A percentile compares a stretch with the other conserved stretches of the same genome.
Conservation (phyloP, 768 basidiomycete genomes). For the Bullera alba region DNA sequence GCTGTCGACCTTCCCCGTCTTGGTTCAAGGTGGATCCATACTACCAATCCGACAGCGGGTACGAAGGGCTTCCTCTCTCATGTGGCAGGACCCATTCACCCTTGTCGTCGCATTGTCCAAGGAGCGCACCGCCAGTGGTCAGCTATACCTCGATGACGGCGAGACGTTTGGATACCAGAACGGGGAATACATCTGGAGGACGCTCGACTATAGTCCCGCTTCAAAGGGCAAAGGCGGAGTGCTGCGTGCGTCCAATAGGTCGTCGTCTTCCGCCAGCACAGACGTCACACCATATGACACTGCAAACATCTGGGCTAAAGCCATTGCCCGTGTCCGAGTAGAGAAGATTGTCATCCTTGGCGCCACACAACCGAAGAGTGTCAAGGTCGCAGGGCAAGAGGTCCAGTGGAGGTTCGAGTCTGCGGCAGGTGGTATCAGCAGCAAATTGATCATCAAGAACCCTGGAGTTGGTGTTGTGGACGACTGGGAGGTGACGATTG, state of each 20-base stretch:
- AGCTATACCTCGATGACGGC: constrained; percentile 93
- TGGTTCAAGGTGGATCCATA: constrained; percentile 86
- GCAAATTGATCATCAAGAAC: constrained; percentile 59
- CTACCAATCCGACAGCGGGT: constrained; percentile 79
- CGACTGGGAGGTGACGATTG: constrained; percentile 47
- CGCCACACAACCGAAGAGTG: constrained; percentile 58
- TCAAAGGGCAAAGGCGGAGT: constrained; percentile 47
- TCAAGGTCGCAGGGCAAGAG: constrained; percentile 52
- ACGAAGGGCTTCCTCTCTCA: constrained; percentile 72
- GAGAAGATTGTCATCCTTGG: constrained; percentile 79
- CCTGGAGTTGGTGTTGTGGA: constrained; percentile 42
- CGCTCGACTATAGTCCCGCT: constrained; percentile 51
- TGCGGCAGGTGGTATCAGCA: constrained; percentile 56
- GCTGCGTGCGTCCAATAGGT: constrained; percentile 48
- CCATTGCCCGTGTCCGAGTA: constrained; percentile 63
- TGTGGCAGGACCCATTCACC: constrained; percentile 90
- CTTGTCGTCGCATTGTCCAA: constrained; percentile 65
- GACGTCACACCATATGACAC: constrained; percentile 1
- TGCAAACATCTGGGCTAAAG: constrained; percentile 64
- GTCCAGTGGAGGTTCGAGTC: constrained; percentile 64
- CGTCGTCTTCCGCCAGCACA: constrained; percentile 43
- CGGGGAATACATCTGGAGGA: constrained; percentile 79
- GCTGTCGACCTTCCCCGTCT: constrained; percentile 70
- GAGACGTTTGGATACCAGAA: constrained; percentile 65
- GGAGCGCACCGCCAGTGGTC: constrained; percentile 61